Evolutionary conservation across 1,284 basidiomycete species (phyloP).

Genomic region (Malassezia globosa): DNA sequence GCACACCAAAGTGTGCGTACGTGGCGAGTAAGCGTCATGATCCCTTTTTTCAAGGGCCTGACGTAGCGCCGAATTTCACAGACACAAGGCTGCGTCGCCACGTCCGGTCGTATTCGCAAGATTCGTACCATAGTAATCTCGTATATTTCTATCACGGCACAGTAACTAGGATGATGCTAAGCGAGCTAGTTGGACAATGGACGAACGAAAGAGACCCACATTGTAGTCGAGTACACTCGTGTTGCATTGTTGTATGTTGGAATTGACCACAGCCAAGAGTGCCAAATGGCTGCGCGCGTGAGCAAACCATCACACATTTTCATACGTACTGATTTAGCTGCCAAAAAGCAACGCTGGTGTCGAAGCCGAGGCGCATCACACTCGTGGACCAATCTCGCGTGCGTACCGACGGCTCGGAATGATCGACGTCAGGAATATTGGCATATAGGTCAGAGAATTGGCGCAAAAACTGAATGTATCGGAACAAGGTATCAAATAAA

Average conservation of each 20-base stretch:
- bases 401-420: neutral
- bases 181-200: slow-evolving; percentile 48
- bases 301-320: neutral
- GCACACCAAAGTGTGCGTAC: too few relatives aligned
- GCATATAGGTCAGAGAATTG: slow-evolving; percentile 74
- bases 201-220: slow-evolving; percentile 64
- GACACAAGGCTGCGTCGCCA: too few relatives aligned
- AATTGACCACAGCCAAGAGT: slow-evolving; percentile 68
- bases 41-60: too few relatives aligned
- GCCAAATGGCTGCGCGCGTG: slow-evolving; percentile 55
- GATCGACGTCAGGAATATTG: slow-evolving; percentile 49
- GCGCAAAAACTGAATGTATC: slow-evolving; percentile 77
- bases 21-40: too few relatives aligned
- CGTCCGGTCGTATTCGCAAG: too few relatives aligned
- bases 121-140: too few relatives aligned
- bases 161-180: slow-evolving; percentile 15
- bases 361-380: slow-evolving; percentile 55
- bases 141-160: too few relatives aligned
- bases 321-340: slow-evolving; percentile 64
- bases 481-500: slow-evolving; percentile 75
- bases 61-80: too few relatives aligned
- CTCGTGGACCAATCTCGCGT: slow-evolving; percentile 6
- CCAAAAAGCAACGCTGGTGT: slow-evolving; percentile 74
- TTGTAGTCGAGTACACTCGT: slow-evolving; percentile 84
- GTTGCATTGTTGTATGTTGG: slow-evolving; percentile 63